Evolutionary conservation across 495 filamentous ascomycete genomes (phyloP), one percentile per base, ranked within the genome.

Genomic region (Penicillium steckii): DNA sequence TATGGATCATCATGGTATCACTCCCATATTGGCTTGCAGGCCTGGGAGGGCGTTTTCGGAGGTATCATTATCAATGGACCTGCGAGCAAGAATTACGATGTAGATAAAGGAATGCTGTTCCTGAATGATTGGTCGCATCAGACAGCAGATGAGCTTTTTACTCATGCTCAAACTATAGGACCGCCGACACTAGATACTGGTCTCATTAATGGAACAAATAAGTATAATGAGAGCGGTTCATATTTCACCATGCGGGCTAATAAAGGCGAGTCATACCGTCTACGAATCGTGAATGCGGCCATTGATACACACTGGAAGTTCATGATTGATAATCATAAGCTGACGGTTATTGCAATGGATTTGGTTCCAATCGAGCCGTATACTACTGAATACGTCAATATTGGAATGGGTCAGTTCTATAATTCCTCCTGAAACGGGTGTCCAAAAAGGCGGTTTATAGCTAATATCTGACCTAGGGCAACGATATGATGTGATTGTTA

Each of bases 1-100:
- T 82, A 83, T 10, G 88, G 88, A 9, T 85, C 85, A 0, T 88
- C 88, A 62, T 91, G 89, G 89, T 91, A 90, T 57, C 87, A 91
- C 64, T 87, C 85, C 0, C 88, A 90, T 56, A 75, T 78, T 13
- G 72, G 88, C 77, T 44, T 78, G 79, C 87, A 86, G 1, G 78
- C 87, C 0, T 71, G 68, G 61, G 60, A 69, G 35, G 68, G 72
- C 26, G 50, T 75, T 0, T 54, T 60, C 27, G 66, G 66, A 2
- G 65, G 57, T 0, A 71, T 74, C 15, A 52, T 70, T 9, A 71
- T 75, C 50, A 58, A 72, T 42, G 72, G 72, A 1, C 72, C 72
- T 83, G 40, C 82, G 83, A 56, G 69, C 85, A 45, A 75, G 40
- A 71, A 83, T 52, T 89, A 87, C 53, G 85, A 88, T 41, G 79